phyloP scores from a whole-genome alignment of 2,329 filamentous ascomycete species.

The Geosmithia putterillii region DNA sequence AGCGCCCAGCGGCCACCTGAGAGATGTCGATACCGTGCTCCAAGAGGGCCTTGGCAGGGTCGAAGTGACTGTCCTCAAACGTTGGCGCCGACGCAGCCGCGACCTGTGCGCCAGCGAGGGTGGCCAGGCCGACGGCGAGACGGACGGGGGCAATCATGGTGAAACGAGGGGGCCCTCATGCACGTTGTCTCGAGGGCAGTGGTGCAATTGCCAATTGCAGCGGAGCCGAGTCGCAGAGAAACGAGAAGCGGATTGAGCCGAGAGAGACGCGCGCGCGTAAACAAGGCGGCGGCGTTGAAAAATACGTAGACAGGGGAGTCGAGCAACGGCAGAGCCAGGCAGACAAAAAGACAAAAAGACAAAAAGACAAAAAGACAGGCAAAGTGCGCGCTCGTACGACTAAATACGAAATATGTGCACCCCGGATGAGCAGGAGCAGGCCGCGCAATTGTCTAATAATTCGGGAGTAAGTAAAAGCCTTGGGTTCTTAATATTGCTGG shows the following conservation, averaged over 20 bases:
- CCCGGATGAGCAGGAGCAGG: background rate
- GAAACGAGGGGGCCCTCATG: background rate
- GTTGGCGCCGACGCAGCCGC: constrained; percentile 1
- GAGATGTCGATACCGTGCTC: constrained; percentile 6
- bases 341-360: too few species aligned
- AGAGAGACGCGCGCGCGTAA: too few species aligned
- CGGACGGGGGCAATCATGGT: constrained; percentile 2
- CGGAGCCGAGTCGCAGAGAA: background rate
- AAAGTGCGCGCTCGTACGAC: background rate
- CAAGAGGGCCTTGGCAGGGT: constrained; percentile 6
- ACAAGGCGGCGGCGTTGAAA: too few species aligned
- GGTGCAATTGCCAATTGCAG: background rate
- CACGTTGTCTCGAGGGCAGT: background rate
- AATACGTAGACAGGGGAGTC: too few species aligned
- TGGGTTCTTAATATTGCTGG: too few species aligned
- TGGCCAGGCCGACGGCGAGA: background rate
- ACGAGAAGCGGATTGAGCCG: background rate
- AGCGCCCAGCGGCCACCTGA: constrained; percentile 4
- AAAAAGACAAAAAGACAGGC: too few species aligned
- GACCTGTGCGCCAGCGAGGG: background rate
- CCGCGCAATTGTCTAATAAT: too few species aligned
- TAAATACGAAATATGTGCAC: background rate
- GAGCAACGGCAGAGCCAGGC: too few species aligned
- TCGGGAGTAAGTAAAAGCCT: too few species aligned
- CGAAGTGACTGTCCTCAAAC: constrained; percentile 5